phyloP scores from a whole-genome alignment of 75 land plant genomes.

The Pinus tabuliformis region DNA sequence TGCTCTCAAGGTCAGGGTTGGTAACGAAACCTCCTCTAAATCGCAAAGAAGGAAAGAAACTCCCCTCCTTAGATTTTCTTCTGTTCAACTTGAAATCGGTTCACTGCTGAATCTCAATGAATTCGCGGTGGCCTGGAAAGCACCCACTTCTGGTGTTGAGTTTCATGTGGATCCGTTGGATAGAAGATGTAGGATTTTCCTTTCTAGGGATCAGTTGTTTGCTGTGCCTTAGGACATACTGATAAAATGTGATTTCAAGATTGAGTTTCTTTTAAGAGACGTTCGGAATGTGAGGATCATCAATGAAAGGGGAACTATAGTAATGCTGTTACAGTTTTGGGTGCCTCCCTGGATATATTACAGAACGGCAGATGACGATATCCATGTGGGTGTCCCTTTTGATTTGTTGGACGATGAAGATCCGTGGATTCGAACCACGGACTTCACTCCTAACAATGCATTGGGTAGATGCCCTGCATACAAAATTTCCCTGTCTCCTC shows the following conservation, averaged over 20 bases:
- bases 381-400: slow-evolving; percentile 42
- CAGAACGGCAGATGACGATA: slow-evolving; percentile 86
- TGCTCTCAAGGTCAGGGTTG: slow-evolving; percentile 34
- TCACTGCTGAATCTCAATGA: slow-evolving; percentile 39
- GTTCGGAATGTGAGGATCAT: slow-evolving; percentile 44
- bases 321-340: slow-evolving; percentile 55
- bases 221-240: slow-evolving; percentile 20
- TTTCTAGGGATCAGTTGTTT: slow-evolving; percentile 50
- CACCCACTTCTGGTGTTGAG: slow-evolving; percentile 48
- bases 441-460: slow-evolving; percentile 67
- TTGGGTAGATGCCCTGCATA: slow-evolving; percentile 74
- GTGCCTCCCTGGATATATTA: slow-evolving; percentile 67
- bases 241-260: slow-evolving; percentile 68
- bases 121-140: slow-evolving; percentile 61
- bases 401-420: slow-evolving; percentile 85
- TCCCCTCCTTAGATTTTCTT: slow-evolving; percentile 36
- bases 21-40: slow-evolving; percentile 35
- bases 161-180: slow-evolving; percentile 68
- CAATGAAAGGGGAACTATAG: slow-evolving; percentile 24
- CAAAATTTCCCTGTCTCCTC: slow-evolving; percentile 53
- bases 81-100: slow-evolving; percentile 61
- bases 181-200: slow-evolving; percentile 39
- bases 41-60: slow-evolving; percentile 28
- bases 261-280: slow-evolving; percentile 63
- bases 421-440: slow-evolving; percentile 90